Evolutionary conservation across 805 yeast genomes (phyloP).

Genomic region (Nakazawaea laoshanensis): DNA sequence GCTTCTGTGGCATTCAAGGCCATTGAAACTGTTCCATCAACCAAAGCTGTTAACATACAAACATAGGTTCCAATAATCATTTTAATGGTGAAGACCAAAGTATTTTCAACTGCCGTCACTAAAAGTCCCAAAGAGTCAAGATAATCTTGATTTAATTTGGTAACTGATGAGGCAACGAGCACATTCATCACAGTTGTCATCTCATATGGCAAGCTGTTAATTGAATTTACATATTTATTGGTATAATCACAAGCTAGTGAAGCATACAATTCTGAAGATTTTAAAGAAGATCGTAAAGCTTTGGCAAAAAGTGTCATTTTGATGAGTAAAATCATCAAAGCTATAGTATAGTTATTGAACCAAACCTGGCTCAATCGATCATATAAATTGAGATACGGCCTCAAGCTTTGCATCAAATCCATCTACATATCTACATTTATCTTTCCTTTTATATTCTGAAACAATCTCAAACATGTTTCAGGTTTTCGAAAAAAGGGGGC

Average conservation of each 20-base stretch:
- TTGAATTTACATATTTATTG: no score
- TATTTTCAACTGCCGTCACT: constrained; percentile 47
- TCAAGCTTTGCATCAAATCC: no score
- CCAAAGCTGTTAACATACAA: constrained; percentile 68
- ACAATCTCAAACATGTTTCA: no score
- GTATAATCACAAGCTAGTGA: constrained; percentile 36
- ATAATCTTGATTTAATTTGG: no score
- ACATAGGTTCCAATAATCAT: constrained; percentile 79
- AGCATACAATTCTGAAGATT: constrained; percentile 28
- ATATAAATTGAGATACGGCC: constrained; percentile 37
- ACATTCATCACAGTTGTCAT: constrained; percentile 37
- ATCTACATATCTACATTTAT: no score
- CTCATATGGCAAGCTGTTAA: no score
- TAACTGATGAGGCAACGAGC: no score
- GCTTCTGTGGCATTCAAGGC: constrained; percentile 69
- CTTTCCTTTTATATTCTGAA: no score
- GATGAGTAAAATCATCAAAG: constrained; percentile 43
- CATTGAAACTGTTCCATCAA: constrained; percentile 63
- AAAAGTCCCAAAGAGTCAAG: constrained; percentile 33
- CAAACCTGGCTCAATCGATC: constrained; percentile 59
- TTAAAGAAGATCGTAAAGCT: constrained; percentile 35
- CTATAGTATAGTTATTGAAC: constrained; percentile 57
- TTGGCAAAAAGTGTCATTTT: constrained; percentile 52
- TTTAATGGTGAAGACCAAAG: constrained; percentile 60
- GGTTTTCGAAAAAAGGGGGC: no score